Conservation (phyloP, 2,329 filamentous ascomycete genomes). For the Aspergillus aculeatus region DNA sequence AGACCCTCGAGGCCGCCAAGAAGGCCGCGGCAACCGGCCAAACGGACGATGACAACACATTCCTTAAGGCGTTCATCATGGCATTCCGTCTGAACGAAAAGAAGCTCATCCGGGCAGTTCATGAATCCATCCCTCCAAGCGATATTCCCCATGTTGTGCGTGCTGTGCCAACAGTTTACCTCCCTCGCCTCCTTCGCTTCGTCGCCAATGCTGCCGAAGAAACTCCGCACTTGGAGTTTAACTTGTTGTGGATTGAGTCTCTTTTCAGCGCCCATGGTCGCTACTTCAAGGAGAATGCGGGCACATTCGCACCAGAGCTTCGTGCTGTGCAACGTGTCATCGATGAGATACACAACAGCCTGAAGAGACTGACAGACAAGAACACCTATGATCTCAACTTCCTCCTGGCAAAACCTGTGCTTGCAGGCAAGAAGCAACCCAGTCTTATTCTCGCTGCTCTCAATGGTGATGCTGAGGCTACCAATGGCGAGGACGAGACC, state of each 20-base stretch:
- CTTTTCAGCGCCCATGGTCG: conserved; percentile 77
- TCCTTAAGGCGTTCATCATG: conserved; percentile 92
- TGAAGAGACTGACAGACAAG: conserved; percentile 79
- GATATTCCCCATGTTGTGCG: conserved; percentile 77
- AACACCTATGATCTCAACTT: conserved; percentile 90
- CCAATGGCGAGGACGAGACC: conserved; percentile 24
- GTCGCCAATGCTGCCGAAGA: conserved; percentile 85
- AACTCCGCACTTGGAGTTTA: conserved; percentile 92
- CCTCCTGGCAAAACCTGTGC: conserved; percentile 57
- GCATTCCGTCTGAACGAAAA: conserved; percentile 91
- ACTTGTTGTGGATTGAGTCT: conserved; percentile 86
- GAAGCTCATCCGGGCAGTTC: conserved; percentile 77
- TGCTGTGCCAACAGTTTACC: conserved; percentile 79
- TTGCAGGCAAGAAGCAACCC: conserved; percentile 29
- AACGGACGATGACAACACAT: conserved; percentile 68
- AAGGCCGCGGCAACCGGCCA: conserved; percentile 41
- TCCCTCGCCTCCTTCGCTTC: conserved; percentile 79
- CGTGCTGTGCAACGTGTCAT: conserved; percentile 79
- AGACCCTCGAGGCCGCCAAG: conserved; percentile 61
- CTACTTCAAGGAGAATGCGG: conserved; percentile 77
- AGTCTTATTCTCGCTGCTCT: conserved; percentile 28
- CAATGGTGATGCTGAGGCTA: conserved; percentile 16
- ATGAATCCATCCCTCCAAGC: conserved; percentile 73
- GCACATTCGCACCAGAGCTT: conserved; percentile 78
- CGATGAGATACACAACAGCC: conserved; percentile 74